phyloP scores from a whole-genome alignment of 495 filamentous ascomycete genomes.

The Viridothelium virens region DNA sequence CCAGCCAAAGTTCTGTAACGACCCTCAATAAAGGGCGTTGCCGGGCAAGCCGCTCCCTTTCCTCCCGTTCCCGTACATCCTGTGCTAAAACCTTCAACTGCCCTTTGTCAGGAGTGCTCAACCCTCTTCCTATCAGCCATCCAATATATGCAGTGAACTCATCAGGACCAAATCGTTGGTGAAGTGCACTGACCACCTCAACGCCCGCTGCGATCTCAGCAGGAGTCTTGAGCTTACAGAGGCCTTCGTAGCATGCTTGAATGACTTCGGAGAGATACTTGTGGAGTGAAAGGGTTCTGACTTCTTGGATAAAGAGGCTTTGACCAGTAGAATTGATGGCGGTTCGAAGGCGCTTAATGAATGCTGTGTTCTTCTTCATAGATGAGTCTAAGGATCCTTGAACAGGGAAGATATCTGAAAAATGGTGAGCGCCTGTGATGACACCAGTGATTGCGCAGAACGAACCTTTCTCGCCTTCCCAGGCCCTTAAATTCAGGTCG shows the following conservation, averaged over 20 bases:
- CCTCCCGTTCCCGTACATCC: conserved; percentile 86
- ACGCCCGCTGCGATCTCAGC: conserved; percentile 86
- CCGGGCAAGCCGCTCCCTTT: conserved; percentile 81
- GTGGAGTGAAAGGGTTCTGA: conserved; percentile 84
- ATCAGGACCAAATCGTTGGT: conserved; percentile 85
- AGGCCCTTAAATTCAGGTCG: conserved; percentile 74
- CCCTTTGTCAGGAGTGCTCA: conserved; percentile 85
- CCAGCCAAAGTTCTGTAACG: conserved; percentile 94
- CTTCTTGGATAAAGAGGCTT: conserved; percentile 80
- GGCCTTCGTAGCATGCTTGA: conserved; percentile 93
- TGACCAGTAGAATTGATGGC: conserved; percentile 71
- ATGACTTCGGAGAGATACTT: conserved; percentile 98
- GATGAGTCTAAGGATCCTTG: conserved; percentile 83
- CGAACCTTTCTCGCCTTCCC: conserved; percentile 77
- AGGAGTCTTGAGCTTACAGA: conserved; percentile 82
- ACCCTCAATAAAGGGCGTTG: conserved; percentile 82
- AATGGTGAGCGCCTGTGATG: conserved; percentile 17
- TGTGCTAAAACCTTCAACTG: conserved; percentile 68
- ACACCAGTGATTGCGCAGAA: conserved; percentile 22
- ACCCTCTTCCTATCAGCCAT: conserved; percentile 84
- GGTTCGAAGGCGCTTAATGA: conserved; percentile 93
- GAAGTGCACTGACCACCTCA: conserved; percentile 86
- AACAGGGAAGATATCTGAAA: conserved; percentile 69
- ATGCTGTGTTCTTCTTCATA: conserved; percentile 97
- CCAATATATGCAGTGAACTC: conserved; percentile 90